These are phyloP conservation scores for Rhodotorula sphaerocarpa DNA, from an alignment of 768 basidiomycete genomes.

Conservation along the genomic window DNA sequence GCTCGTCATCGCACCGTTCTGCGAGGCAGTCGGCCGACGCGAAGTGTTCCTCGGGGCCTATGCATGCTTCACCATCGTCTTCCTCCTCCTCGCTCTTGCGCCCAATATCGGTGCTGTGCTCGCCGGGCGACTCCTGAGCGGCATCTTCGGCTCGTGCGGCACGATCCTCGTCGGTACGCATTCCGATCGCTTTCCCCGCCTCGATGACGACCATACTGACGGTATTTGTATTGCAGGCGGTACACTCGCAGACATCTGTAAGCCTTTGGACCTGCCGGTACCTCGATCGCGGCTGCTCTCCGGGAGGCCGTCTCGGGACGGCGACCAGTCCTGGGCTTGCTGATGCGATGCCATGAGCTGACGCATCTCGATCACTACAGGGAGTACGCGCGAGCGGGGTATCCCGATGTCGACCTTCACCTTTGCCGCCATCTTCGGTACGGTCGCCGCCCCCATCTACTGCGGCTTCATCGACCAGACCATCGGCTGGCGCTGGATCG, in stretches of 20 bases:
- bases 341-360: not conserved
- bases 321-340: too few relatives aligned
- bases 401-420: slow-evolving; percentile 37
- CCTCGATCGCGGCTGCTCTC: too few relatives aligned
- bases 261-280: not conserved
- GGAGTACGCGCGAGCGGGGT: slow-evolving; percentile 35
- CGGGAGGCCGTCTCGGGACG: too few relatives aligned
- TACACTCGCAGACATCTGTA: slow-evolving; percentile 15
- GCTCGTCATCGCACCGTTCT: slow-evolving; percentile 28
- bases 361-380: slow-evolving; percentile 16
- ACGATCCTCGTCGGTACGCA: slow-evolving; percentile 37
- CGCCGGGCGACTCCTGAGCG: slow-evolving; percentile 29
- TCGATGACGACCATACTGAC: too few relatives aligned
- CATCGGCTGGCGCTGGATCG: slow-evolving; percentile 37
- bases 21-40: slow-evolving; percentile 32
- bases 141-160: slow-evolving; percentile 33
- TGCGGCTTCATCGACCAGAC: slow-evolving; percentile 33
- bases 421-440: slow-evolving; percentile 36
- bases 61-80: slow-evolving; percentile 34
- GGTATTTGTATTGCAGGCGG: slow-evolving; percentile 1
- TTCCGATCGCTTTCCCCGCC: too few relatives aligned
- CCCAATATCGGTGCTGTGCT: slow-evolving; percentile 35
- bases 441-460: slow-evolving; percentile 36
- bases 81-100: slow-evolving; percentile 35
- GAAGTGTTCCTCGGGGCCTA: slow-evolving; percentile 26